Base-by-base conservation (phyloP, 2,329 filamentous ascomycete species). In the Truncatella angustata region DNA sequence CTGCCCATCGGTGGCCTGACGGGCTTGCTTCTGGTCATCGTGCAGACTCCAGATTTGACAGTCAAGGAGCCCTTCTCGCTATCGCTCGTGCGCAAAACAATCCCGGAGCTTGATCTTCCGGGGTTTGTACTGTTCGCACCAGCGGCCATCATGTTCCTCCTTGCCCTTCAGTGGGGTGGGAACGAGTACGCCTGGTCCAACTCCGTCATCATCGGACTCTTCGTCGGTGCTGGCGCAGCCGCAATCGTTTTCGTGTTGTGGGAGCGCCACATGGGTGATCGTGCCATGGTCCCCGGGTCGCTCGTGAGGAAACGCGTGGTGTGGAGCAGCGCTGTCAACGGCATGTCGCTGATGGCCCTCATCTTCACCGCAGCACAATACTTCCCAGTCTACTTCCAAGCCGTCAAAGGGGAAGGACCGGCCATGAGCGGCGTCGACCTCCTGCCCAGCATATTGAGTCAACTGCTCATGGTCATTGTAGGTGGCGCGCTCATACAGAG, bases 401-500 rank as follows among this genome's bases (percentile, higher is more conserved):
- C 26, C 12, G 49, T 51, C 2, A 44, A 18, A 23, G 49, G 49
- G 1, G 61, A 61, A 18, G 57, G 56, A 1, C 60, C 66, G 3
- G 58, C 63, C 1, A 46, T 68, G 52, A 69, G 67, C 32, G 67
- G 65, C 28, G 61, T 69, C 4, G 64, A 67, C 46, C 56, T 68
- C 58, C 53, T 69, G 42, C 65, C 66, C 1, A 61, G 60, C 35
- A 65, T 63, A 23, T 18, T 60, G 28, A 60, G 63, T 65, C 58
- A 64, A 11, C 30, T 87, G n/a, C 77, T 83, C 0, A 85, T 86
- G 39, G 76, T 83, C 0, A 82, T 87, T 40, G 71, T 82, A 4
- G 60, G 60, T 1, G 65, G 66, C 14, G 51, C 18, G 5, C 35
- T 65, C 32, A 50, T 65, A 66, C 34, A 49, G 48, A 50, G 20